Percentiles rank a stretch among this genome's conserved stretches.
Evolutionary conservation across 2,329 filamentous ascomycete species (phyloP).

Genomic region (Cryphonectria nitschkei): DNA sequence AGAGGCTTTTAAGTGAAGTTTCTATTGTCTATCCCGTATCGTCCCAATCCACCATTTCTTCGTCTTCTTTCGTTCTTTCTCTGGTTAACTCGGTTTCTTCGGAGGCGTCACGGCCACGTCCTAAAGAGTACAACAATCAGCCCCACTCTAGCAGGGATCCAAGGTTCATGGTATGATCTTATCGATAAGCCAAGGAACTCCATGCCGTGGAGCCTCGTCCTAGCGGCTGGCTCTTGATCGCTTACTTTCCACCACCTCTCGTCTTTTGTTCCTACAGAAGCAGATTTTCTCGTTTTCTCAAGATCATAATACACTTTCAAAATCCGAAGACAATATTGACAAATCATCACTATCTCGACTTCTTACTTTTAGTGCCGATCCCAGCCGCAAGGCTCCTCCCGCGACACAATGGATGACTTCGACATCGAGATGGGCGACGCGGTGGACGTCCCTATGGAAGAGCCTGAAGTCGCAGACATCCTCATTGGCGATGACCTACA

Average conservation of each 20-base stretch:
- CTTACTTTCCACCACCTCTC: conserved; percentile 5
- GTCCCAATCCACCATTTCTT: not conserved
- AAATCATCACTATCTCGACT: not conserved
- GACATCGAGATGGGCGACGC: conserved; percentile 74
- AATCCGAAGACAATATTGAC: not conserved
- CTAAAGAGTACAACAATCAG: not conserved
- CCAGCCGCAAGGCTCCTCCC: conserved; percentile 16
- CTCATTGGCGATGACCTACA: conserved; percentile 35
- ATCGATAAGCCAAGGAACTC: conserved; percentile 1
- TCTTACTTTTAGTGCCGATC: not conserved
- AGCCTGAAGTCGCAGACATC: conserved; percentile 39
- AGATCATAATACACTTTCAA: not conserved
- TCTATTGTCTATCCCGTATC: not conserved
- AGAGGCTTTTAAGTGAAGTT: not conserved
- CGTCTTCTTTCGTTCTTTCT: not conserved
- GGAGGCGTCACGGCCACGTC: not conserved
- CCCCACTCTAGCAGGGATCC: not conserved
- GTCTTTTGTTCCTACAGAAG: not conserved
- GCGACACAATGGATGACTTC: conserved; percentile 60
- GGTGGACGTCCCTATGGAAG: conserved; percentile 44
- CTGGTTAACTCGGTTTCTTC: not conserved
- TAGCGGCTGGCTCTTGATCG: not conserved
- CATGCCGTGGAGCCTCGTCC: not conserved
- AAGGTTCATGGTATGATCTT: not conserved
- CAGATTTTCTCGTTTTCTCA: not conserved